Conservation (phyloP, 1,139 yeast genomes). For the Geotrichum bryndzae region DNA sequence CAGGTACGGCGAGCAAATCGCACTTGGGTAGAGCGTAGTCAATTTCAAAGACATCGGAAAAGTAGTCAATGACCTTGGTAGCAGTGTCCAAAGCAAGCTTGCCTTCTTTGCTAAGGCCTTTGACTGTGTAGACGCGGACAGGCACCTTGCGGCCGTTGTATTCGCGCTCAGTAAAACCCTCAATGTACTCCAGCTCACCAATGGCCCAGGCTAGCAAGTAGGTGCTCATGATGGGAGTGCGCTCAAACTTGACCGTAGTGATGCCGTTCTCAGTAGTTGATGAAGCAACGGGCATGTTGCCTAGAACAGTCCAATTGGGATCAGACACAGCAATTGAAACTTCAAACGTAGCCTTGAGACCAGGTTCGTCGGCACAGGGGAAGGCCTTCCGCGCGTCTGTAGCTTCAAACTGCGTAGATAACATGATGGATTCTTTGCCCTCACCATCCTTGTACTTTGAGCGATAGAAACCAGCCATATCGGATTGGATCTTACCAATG, state of each 20-base stretch:
- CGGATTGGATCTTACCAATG: conserved; percentile 48
- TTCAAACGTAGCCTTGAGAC: conserved; percentile 74
- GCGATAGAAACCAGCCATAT: conserved; percentile 85
- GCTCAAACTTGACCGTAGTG: conserved; percentile 41
- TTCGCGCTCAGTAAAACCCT: conserved; percentile 37
- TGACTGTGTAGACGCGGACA: conserved; percentile 65
- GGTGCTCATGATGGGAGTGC: conserved; percentile 72
- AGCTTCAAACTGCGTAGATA: conserved; percentile 85
- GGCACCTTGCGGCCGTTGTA: conserved; percentile 52
- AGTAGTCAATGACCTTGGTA: conserved; percentile 61
- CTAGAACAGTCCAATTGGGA: conserved; percentile 62
- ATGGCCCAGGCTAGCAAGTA: conserved; percentile 72
- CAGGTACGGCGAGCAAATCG: conserved; percentile 69
- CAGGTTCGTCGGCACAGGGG: conserved; percentile 88
- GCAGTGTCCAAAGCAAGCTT: conserved; percentile 57
- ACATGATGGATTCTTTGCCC: conserved; percentile 57
- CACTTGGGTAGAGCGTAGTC: conserved; percentile 65
- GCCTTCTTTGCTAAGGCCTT: conserved; percentile 58
- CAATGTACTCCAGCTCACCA: conserved; percentile 71
- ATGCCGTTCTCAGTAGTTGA: conserved; percentile 40
- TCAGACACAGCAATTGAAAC: conserved; percentile 57
- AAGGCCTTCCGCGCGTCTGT: conserved; percentile 87
- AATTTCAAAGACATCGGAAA: conserved; percentile 57
- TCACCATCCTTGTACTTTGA: conserved; percentile 53
- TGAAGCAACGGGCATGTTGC: conserved; percentile 69